phyloP scores from a whole-genome alignment of 2,329 filamentous ascomycete genomes.

The Aspergillus awamori region DNA sequence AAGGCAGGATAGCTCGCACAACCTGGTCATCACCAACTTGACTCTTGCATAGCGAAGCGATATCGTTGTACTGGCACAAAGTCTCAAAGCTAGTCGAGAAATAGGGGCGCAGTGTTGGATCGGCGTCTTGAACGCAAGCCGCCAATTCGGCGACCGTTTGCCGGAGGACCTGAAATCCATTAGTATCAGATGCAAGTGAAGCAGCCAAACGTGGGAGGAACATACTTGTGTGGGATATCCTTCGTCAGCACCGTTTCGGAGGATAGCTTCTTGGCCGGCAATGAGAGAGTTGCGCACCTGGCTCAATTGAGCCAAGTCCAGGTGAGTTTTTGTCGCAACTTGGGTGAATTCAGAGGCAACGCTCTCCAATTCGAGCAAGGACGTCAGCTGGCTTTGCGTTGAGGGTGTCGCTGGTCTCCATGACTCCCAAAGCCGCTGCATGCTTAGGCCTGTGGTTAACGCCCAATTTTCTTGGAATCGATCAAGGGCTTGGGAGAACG shows the following conservation, averaged over 20 bases:
- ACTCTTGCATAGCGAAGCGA: slow-evolving; percentile 26
- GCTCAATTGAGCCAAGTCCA: slow-evolving; percentile 41
- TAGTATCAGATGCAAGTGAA: slow-evolving; percentile 15
- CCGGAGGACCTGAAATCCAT: slow-evolving; percentile 35
- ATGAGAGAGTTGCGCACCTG: slow-evolving; percentile 43
- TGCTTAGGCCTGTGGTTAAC: slow-evolving; percentile 73
- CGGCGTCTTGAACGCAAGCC: slow-evolving; percentile 33
- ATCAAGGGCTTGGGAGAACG: slow-evolving; percentile 41
- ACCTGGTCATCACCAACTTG: slow-evolving; percentile 17
- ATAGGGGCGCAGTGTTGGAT: slow-evolving; percentile 41
- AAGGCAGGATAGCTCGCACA: slow-evolving; percentile 35
- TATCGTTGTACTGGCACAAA: slow-evolving; percentile 51
- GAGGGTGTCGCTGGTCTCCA: slow-evolving; percentile 65
- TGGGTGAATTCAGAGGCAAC: slow-evolving; percentile 42
- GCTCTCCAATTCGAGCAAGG: slow-evolving; percentile 40
- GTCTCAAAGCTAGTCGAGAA: slow-evolving; percentile 52
- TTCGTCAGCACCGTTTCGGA: slow-evolving; percentile 41
- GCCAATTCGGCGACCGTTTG: slow-evolving; percentile 42
- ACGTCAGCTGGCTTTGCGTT: slow-evolving; percentile 36
- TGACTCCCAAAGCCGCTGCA: slow-evolving; percentile 76
- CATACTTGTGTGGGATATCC: slow-evolving; percentile 38
- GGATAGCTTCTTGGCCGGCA: slow-evolving; percentile 41
- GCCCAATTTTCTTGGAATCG: slow-evolving; percentile 72
- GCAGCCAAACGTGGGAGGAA: background rate
- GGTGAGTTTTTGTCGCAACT: slow-evolving; percentile 39